Evolutionary conservation across 345 rosid genomes (phyloP).

Genomic region (Carallia brachiata): DNA sequence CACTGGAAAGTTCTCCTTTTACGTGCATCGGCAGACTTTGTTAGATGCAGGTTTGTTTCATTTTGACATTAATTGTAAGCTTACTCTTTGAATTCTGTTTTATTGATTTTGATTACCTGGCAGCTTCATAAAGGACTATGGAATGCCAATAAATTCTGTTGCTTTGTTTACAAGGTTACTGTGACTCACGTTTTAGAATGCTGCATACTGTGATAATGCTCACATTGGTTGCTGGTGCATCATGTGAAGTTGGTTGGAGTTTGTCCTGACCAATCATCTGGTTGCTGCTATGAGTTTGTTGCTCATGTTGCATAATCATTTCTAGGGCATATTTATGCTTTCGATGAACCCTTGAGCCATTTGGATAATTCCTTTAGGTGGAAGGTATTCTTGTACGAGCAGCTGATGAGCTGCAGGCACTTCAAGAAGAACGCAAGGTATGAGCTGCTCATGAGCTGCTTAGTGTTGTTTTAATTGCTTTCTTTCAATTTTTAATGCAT

Average conservation of each 20-base stretch:
- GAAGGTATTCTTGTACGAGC: slow-evolving; percentile 84
- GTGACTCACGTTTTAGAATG: neutral
- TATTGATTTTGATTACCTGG: too few relatives aligned
- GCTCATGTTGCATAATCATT: neutral
- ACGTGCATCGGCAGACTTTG: too few relatives aligned
- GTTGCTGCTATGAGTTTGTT: neutral
- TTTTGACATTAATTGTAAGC: too few relatives aligned
- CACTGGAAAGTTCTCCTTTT: too few relatives aligned
- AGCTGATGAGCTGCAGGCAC: slow-evolving; percentile 76
- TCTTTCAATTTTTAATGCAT: slow-evolving; percentile 1
- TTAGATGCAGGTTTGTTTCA: too few relatives aligned
- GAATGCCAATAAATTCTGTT: neutral
- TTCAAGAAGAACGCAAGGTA: slow-evolving; percentile 93
- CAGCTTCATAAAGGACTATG: neutral
- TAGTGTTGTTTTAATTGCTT: neutral
- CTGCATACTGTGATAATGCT: neutral
- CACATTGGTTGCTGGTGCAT: neutral
- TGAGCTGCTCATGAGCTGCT: slow-evolving; percentile 5
- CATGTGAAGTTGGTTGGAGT: neutral
- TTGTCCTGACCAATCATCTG: neutral
- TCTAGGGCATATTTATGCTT: neutral
- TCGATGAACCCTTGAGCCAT: neutral
- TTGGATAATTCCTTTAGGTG: slow-evolving; percentile 41
- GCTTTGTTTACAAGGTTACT: neutral
- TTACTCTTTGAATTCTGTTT: too few relatives aligned